Evolutionary conservation across 1,284 basidiomycete genomes (phyloP), one percentile per base, ranked within the genome.

Genomic region (Cutaneotrichosporon dermatis): DNA sequence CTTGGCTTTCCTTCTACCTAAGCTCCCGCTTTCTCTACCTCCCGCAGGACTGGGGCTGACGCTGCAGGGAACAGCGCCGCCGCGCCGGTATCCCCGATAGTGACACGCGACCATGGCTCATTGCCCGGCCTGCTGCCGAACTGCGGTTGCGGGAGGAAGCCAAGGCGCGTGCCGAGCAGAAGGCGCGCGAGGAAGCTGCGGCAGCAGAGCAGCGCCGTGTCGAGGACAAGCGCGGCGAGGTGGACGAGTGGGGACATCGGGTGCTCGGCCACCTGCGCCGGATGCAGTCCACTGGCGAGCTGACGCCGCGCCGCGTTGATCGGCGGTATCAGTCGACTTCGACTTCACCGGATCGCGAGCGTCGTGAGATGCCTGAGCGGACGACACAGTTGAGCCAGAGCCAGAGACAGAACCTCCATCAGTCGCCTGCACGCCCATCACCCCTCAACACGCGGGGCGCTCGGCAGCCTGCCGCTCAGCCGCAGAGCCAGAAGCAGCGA

Each of bases 1-100:
- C 25, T 25, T 25, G 9, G 39, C 12, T 40, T 8, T 40, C 39
- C 9, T 40, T 12, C 12, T 40, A 12, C 12, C 12, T 12, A 12
- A 40, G 39, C 39, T 9, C 12, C 39, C 39, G 34, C 15, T 7
- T 7, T 10, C 53, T 25, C 25, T 45, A 35, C 12, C 2, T 25
- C 25, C 25, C 25, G 25, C 25, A 25, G 25, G 25, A 25, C 25
- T 2, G 3, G 25, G 25, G 25, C 25, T 25, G 25, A 25, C 25
- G 25, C 25, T 25, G 25, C 52, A 65, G 64, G 7, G 60, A 65
- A 7, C 57, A 62, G 44, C 64, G 64, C 25, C 56, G 64, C 25
- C 61, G 60, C 54, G 64, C 64, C 4, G 64, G 64, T 33, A 65
- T 65, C 34, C 64, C 64, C 6, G 64, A 65, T 51, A 52, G 40